phyloP scores from a whole-genome alignment of 2,329 filamentous ascomycete genomes.

The Talaromyces sp. region DNA sequence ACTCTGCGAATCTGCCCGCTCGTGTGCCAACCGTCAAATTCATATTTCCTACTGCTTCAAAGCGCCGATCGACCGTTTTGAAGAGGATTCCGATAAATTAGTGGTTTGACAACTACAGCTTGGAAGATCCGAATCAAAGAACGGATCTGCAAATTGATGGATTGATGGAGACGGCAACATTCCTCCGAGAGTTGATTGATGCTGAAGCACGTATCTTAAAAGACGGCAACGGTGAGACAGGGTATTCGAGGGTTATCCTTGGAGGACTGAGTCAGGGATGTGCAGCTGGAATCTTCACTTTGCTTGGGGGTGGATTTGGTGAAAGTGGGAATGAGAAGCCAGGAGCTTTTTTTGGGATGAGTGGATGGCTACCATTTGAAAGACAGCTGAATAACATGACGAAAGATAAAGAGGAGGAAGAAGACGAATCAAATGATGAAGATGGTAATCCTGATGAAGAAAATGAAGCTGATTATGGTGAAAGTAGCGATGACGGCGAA shows the following conservation, averaged over 20 bases:
- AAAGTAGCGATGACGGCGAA: constrained; percentile 12
- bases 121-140: background rate
- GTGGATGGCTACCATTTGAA: constrained; percentile 46
- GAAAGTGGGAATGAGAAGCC: constrained; percentile 21
- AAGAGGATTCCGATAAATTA: background rate
- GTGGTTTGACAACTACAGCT: background rate
- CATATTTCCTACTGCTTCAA: background rate
- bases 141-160: background rate
- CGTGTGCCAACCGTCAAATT: background rate
- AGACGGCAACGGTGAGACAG: background rate
- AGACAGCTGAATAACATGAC: constrained; percentile 30
- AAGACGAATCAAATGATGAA: constrained; percentile 11
- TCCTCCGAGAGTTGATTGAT: background rate
- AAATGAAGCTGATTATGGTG: background rate
- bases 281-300: constrained; percentile 44
- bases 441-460: background rate
- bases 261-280: constrained; percentile 56
- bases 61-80: background rate
- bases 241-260: constrained; percentile 45
- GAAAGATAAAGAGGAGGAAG: constrained; percentile 20
- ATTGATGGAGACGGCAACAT: background rate
- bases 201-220: background rate
- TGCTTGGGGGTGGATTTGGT: constrained; percentile 40
- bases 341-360: constrained; percentile 49
- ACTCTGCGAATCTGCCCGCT: constrained; percentile 20